Percentiles rank a stretch among this genome's conserved stretches.
Evolutionary conservation across 768 basidiomycete species (phyloP).

Genomic region (Lenzites betulinus): DNA sequence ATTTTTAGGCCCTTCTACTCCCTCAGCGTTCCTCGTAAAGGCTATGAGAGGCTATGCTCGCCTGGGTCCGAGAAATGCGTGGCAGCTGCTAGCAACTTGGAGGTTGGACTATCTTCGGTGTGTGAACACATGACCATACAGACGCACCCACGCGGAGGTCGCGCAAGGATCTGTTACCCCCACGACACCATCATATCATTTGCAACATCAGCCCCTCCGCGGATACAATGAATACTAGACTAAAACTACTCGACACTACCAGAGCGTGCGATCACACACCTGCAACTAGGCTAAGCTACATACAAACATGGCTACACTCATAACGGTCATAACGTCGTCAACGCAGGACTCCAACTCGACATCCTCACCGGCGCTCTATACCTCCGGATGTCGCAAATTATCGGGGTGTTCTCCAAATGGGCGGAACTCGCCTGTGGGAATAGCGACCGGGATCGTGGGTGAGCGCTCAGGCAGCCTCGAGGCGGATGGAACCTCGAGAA

Average conservation of each 20-base stretch:
- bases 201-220: too few species aligned
- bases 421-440: neutral
- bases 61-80: too few species aligned
- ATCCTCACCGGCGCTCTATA: neutral
- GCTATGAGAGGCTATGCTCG: too few species aligned
- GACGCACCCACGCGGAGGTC: too few species aligned
- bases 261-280: neutral
- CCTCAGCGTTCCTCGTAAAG: too few species aligned
- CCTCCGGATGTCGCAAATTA: neutral
- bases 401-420: neutral
- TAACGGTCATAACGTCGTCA: neutral
- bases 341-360: neutral
- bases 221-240: neutral
- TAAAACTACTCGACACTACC: neutral
- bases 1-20: too few species aligned
- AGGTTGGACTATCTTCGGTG: too few species aligned
- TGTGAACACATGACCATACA: too few species aligned
- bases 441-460: neutral
- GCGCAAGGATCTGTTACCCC: too few species aligned
- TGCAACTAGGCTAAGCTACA: neutral
- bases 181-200: too few species aligned
- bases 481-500: too few species aligned
- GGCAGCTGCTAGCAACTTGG: too few species aligned
- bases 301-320: neutral
- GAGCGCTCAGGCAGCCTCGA: neutral